Base-by-base conservation (phyloP, 495 filamentous ascomycete genomes). In the Penicillium steckii region DNA sequence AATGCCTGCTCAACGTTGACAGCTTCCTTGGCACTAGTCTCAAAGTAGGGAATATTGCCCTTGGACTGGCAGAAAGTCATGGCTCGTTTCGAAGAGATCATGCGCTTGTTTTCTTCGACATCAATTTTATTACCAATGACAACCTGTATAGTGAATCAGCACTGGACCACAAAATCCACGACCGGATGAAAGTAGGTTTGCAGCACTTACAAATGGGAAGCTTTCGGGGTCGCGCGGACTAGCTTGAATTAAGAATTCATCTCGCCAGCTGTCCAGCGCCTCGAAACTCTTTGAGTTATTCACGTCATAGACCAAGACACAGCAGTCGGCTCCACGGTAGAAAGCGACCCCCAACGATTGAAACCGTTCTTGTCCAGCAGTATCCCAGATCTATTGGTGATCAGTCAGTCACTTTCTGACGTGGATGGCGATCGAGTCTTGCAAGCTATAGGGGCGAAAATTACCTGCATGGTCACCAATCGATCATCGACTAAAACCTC, bases 211-310 rank as follows among this genome's bases (percentile, higher is more conserved):
- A 68, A 99, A 99, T 40, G 94, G 94, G 67, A 99, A 99, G 70
- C 84, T 95, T 73, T 97, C 94, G 3, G 94, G 94, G 64, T 97
- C 95, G 66, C 93, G 83, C 9, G 95, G 94, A 56, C 89, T 95
- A 3, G 94, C 94, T 70, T 99, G 94, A 58, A 99, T 96, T 59
- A 99, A 71, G 70, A 99, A 99, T 67, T 99, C 94, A 69, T 99
- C 94, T 61, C 94, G 81, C 94, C 94, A 99, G 74, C 89, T 95
- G 65, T 99, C 95, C 27, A 99, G 81, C 9, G 93, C 93, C 71
- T 99, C 94, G 69, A 99, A 99, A 69, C 90, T 95, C 82, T 97
- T 97, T 33, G 91, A 88, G 70, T 97, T 97, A 74, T 97, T 99
- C 65, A 99, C 94, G 66, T 99, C 94, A 73, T 92, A 99, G 22